Evolutionary conservation across 192 early-diverging fungal genomes (phyloP), one percentile per base, ranked within the genome.

Genomic region (Entomortierella beljakovae): DNA sequence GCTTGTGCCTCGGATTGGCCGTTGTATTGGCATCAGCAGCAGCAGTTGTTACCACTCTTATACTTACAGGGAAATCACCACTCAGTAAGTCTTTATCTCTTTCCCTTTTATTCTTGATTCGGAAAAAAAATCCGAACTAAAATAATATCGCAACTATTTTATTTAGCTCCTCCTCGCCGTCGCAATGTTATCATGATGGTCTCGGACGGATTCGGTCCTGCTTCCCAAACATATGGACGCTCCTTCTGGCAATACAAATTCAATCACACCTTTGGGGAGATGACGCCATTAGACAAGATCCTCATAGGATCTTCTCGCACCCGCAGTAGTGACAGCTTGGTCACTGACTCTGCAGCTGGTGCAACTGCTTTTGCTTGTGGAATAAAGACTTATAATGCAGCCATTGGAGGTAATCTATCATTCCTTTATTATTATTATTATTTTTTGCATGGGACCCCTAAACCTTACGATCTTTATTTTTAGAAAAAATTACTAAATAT

Each of bases 281-380:
- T 63, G 81, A 88, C 87, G 52, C 83, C 88, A 5, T 74, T 94
- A 20, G 93, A 94, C 69, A 73, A 86, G 46, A 90, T 93, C 23
- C 83, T 89, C 58, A 92, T 98, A 18, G 97, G 98, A n/a, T 80
- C 91, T 23, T 96, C 95, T 23, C 90, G 98, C 37, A 99, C 98
- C 6, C 86, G 93, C 48, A 94, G 92, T 46, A 89, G 89, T 53
- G 61, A 68, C 81, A 93, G 92, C 42, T 82, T 98, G 31, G 88
- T 99, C 6, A 99, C 98, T 0, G 98, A 99, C 82, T 95, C 93
- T 43, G 98, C 98, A 11, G 97, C 98, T 28, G 98, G 97, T 10
- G 98, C 97, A 0, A 99, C 98, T 1, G 98, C 98, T 2, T 98
- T 95, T 69, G 87, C 96, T 18, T 98, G 97, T 77, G 90, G 84